phyloP scores from a whole-genome alignment of 2,329 filamentous ascomycete species.

The Hypomyces rosellus region DNA sequence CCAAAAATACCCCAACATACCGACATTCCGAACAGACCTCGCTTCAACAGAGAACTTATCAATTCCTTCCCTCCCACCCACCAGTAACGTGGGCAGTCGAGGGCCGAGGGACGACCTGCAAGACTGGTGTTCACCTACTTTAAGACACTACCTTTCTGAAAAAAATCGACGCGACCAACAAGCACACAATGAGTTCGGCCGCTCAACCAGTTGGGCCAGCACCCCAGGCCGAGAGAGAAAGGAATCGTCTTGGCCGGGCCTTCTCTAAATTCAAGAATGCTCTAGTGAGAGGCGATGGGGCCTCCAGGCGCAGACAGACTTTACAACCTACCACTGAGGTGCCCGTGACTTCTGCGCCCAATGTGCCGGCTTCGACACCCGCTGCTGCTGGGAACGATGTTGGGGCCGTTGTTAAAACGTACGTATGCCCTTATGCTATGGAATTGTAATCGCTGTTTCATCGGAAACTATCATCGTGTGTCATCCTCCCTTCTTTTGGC shows the following conservation, averaged over 20 bases:
- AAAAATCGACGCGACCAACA: background rate
- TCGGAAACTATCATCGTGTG: too few species aligned
- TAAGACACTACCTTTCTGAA: background rate
- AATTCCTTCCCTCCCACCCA: too few species aligned
- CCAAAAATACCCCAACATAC: too few species aligned
- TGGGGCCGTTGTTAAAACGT: slow-evolving; percentile 2
- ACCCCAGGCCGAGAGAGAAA: slow-evolving; percentile 33
- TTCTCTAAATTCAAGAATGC: slow-evolving; percentile 45
- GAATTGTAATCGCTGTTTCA: too few species aligned
- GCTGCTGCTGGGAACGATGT: background rate
- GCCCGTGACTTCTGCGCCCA: slow-evolving; percentile 7
- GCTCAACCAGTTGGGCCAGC: slow-evolving; percentile 31
- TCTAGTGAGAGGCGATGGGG: slow-evolving; percentile 37
- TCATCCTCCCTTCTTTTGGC: background rate
- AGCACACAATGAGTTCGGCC: slow-evolving; percentile 38
- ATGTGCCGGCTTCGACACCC: background rate
- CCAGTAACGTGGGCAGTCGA: background rate
- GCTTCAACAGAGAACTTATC: too few species aligned
- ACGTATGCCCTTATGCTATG: slow-evolving; percentile 2
- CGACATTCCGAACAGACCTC: too few species aligned
- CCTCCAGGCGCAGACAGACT: slow-evolving; percentile 17
- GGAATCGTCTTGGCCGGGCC: slow-evolving; percentile 42
- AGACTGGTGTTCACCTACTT: slow-evolving; percentile 1
- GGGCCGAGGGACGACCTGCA: background rate
- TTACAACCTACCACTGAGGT: background rate